phyloP scores from a whole-genome alignment of 2,329 filamentous ascomycete genomes.

The Lecanosticta acicola region DNA sequence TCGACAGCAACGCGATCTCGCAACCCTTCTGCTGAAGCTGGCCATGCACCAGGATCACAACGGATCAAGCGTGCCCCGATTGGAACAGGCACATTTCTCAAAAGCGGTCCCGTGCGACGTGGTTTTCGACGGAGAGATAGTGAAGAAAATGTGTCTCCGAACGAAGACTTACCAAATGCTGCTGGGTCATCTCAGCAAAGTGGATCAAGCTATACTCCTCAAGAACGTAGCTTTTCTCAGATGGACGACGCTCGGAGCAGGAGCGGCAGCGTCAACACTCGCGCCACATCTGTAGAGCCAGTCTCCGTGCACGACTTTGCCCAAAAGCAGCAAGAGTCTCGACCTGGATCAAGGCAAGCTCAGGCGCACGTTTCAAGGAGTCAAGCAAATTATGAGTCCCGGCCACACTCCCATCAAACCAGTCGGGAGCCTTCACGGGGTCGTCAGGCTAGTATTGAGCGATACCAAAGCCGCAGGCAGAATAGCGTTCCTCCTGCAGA shows the following conservation, averaged over 20 bases:
- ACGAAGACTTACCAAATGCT: slow-evolving; percentile 29
- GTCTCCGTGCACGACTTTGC: slow-evolving; percentile 35
- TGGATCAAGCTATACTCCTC: slow-evolving; percentile 23
- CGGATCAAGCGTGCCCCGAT: slow-evolving; percentile 72
- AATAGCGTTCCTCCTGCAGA: slow-evolving; percentile 23
- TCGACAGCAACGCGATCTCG: slow-evolving; percentile 48
- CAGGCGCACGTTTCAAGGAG: slow-evolving; percentile 23
- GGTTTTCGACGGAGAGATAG: slow-evolving; percentile 57
- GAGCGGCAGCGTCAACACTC: slow-evolving; percentile 28
- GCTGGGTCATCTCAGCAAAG: slow-evolving; percentile 26
- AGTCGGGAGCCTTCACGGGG: slow-evolving; percentile 25
- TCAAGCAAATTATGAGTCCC: slow-evolving; percentile 24
- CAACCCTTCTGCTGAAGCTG: slow-evolving; percentile 53
- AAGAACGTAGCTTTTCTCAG: slow-evolving; percentile 23
- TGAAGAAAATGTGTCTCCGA: slow-evolving; percentile 41
- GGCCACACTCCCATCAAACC: slow-evolving; percentile 27
- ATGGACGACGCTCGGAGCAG: slow-evolving; percentile 24
- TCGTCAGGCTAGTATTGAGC: slow-evolving; percentile 30
- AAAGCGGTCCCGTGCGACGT: slow-evolving; percentile 66
- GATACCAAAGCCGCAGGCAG: slow-evolving; percentile 20
- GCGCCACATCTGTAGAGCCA: slow-evolving; percentile 31
- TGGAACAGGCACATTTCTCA: slow-evolving; percentile 69
- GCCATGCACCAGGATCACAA: slow-evolving; percentile 65
- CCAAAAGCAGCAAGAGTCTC: slow-evolving; percentile 20
- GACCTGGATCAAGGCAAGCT: slow-evolving; percentile 25